A percentile compares a stretch with the other conserved stretches of the same genome.
Evolutionary conservation across 768 basidiomycete genomes (phyloP).

Genomic region (Leccinum rimulosum): DNA sequence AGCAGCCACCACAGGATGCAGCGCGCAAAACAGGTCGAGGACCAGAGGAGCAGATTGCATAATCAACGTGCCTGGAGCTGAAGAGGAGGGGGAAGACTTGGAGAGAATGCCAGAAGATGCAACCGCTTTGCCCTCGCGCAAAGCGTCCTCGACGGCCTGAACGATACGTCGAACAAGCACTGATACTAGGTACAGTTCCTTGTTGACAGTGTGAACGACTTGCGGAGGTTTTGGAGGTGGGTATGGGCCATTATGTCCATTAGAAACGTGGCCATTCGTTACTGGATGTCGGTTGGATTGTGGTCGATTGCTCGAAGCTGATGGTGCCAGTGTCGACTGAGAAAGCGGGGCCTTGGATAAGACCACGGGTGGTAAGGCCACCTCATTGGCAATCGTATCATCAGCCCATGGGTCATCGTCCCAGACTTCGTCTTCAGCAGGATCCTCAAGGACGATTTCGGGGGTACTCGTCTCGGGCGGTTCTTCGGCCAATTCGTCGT

Average conservation of each 20-base stretch:
- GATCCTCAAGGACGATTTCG: slow-evolving; percentile 22
- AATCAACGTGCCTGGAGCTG: slow-evolving; percentile 52
- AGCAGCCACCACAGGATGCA: slow-evolving; percentile 66
- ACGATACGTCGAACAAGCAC: slow-evolving; percentile 52
- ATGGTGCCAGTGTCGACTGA: slow-evolving; percentile 35
- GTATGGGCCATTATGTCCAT: slow-evolving; percentile 12
- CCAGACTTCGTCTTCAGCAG: slow-evolving; percentile 46
- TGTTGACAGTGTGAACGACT: slow-evolving; percentile 11
- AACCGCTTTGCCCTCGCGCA: slow-evolving; percentile 68
- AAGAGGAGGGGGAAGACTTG: slow-evolving; percentile 27
- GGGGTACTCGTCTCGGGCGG: slow-evolving; percentile 25
- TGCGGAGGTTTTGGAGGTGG: slow-evolving; percentile 19
- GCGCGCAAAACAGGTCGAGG: slow-evolving; percentile 76
- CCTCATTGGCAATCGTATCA: slow-evolving; percentile 28
- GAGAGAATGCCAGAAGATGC: slow-evolving; percentile 54
- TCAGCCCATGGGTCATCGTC: slow-evolving; percentile 76
- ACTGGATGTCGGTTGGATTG: slow-evolving; percentile 29
- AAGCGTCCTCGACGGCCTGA: slow-evolving; percentile 54
- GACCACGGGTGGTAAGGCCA: slow-evolving; percentile 27
- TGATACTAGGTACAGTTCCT: slow-evolving; percentile 63
- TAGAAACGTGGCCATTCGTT: slow-evolving; percentile 23
- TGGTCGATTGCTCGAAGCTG: slow-evolving; percentile 58
- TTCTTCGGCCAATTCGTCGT: slow-evolving; percentile 41
- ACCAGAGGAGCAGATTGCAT: slow-evolving; percentile 59
- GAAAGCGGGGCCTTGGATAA: slow-evolving; percentile 26